phyloP scores from a whole-genome alignment of 176 grass and related monocot genomes.

The Cenchrus purpureus region DNA sequence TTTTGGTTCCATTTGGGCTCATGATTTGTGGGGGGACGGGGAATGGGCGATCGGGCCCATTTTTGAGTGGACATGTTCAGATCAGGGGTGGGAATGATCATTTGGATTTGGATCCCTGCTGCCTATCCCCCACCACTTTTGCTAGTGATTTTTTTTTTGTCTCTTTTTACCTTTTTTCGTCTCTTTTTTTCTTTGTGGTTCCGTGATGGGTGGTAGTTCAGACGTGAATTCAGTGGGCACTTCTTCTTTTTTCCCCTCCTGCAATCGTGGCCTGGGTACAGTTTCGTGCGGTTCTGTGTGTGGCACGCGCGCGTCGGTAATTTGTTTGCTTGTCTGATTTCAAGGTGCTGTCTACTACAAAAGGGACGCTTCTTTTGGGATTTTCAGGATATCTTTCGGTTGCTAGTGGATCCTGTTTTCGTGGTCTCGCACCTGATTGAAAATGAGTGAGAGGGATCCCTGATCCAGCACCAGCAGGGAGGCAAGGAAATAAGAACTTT shows the following conservation, averaged over 20 bases:
- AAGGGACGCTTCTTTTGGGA: conserved; percentile 41
- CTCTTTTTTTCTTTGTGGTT: not conserved
- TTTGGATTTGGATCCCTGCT: conserved; percentile 39
- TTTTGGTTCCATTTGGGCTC: conserved; percentile 38
- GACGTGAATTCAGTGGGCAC: not conserved
- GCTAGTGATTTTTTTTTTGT: conserved; percentile 7
- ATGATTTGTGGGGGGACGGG: conserved; percentile 15
- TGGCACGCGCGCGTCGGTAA: conserved; percentile 14
- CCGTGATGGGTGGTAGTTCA: not conserved
- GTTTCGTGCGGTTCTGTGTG: conserved; percentile 4
- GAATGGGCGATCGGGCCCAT: not conserved
- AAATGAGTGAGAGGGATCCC: not conserved
- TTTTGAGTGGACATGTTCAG: not conserved
- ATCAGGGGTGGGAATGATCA: conserved; percentile 36
- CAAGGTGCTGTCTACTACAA: not conserved
- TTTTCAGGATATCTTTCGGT: not conserved
- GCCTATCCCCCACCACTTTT: conserved; percentile 21
- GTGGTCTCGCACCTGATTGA: not conserved
- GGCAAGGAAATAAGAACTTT: not conserved
- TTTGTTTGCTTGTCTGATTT: not conserved
- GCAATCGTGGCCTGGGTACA: not conserved
- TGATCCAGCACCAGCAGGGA: no score
- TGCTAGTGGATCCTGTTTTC: not conserved
- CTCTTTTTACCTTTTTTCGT: conserved; percentile 14
- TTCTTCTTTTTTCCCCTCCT: not conserved